These are phyloP conservation scores for Thinopyrum elongatum DNA, from an alignment of 176 grass and related monocot species.

Conservation along the genomic window DNA sequence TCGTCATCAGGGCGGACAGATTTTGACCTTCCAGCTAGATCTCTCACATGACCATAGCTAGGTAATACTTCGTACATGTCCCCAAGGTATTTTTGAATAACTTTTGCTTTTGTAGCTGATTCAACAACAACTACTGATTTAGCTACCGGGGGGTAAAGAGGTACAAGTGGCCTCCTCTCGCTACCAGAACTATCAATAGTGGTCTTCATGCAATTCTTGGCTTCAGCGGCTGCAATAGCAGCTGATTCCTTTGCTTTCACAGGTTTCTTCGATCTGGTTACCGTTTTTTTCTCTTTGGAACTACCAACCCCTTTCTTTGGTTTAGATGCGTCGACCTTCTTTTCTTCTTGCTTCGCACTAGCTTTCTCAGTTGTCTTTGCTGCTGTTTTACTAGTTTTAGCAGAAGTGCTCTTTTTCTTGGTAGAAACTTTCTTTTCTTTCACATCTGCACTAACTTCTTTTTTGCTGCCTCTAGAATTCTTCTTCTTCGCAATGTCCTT, in stretches of 20 bases:
- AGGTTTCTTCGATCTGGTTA: slow-evolving; percentile 35
- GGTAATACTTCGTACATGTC: slow-evolving; percentile 81
- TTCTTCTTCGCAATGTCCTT: slow-evolving; percentile 13
- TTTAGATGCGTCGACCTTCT: slow-evolving; percentile 29
- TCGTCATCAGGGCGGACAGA: slow-evolving; percentile 96
- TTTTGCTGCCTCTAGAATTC: slow-evolving; percentile 32
- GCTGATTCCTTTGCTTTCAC: slow-evolving; percentile 53
- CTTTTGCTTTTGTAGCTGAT: slow-evolving; percentile 87
- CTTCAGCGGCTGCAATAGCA: background rate
- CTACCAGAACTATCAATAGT: slow-evolving; percentile 32
- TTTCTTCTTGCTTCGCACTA: slow-evolving; percentile 29
- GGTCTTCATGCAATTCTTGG: slow-evolving; percentile 14
- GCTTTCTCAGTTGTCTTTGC: slow-evolving; percentile 26
- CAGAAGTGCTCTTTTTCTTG: slow-evolving; percentile 39
- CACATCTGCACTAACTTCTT: slow-evolving; percentile 20
- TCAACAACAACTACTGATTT: slow-evolving; percentile 97
- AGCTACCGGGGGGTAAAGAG: slow-evolving; percentile 74
- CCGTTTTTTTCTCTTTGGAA: slow-evolving; percentile 45
- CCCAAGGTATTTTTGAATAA: slow-evolving; percentile 98
- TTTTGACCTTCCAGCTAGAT: slow-evolving; percentile 86
- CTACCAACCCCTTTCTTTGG: slow-evolving; percentile 17
- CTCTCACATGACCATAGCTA: slow-evolving; percentile 97
- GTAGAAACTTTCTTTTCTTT: slow-evolving; percentile 46
- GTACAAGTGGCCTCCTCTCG: slow-evolving; percentile 34
- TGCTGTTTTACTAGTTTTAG: slow-evolving; percentile 52